Conservation (phyloP, 805 yeast species). For the Vanderwaltozyma verrucispora region DNA sequence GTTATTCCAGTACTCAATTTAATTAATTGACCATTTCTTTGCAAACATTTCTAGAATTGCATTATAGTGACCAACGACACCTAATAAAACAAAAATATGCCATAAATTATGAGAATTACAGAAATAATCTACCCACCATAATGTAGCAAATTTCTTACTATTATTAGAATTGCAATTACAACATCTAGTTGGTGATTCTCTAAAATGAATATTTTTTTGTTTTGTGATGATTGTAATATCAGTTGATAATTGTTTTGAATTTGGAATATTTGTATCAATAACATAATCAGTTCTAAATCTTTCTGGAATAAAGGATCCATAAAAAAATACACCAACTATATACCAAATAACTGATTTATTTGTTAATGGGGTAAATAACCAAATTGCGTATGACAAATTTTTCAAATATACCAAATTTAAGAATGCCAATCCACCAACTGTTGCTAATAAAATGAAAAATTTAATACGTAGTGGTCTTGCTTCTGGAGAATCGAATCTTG, state of each 20-base stretch:
- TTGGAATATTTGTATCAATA: slow-evolving; percentile 37
- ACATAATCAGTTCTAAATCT: slow-evolving; percentile 67
- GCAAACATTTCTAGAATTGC: slow-evolving; percentile 67
- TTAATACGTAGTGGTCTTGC: slow-evolving; percentile 67
- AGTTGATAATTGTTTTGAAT: slow-evolving; percentile 23
- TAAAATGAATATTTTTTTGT: slow-evolving; percentile 31
- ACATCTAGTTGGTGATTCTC: slow-evolving; percentile 29
- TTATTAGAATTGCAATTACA: slow-evolving; percentile 14
- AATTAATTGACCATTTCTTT: slow-evolving; percentile 21
- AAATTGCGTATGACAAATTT: slow-evolving; percentile 43
- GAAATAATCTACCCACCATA: slow-evolving; percentile 80
- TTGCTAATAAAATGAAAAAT: slow-evolving; percentile 71
- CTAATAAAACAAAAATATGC: slow-evolving; percentile 86
- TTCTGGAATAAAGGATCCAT: slow-evolving; percentile 84
- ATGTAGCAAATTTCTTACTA: slow-evolving; percentile 35
- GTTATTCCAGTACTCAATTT: too few species aligned
- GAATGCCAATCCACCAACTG: slow-evolving; percentile 62
- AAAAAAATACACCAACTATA: slow-evolving; percentile 71
- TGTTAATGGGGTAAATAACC: slow-evolving; percentile 56
- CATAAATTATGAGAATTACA: slow-evolving; percentile 81
- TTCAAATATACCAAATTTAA: slow-evolving; percentile 40
- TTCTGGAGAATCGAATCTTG: slow-evolving; percentile 80
- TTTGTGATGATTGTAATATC: slow-evolving; percentile 25
- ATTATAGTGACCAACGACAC: slow-evolving; percentile 80
- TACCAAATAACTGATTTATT: slow-evolving; percentile 63